These are phyloP conservation scores for Rhypophila decipiens DNA, from an alignment of 495 filamentous ascomycete species.

Conservation along the genomic window DNA sequence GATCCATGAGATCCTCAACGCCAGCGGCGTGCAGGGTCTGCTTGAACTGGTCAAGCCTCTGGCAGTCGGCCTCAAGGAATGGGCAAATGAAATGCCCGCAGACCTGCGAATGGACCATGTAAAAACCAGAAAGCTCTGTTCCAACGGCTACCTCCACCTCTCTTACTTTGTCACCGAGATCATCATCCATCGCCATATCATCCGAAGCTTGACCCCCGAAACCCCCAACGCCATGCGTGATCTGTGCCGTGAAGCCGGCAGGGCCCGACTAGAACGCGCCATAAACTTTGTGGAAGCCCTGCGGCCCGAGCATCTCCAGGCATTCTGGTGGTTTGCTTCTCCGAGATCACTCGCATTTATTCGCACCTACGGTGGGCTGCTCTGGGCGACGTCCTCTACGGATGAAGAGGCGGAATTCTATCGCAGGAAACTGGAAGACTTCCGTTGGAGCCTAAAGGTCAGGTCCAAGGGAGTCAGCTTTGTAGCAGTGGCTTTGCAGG, in stretches of 20 bases:
- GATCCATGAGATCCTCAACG: conserved; percentile 11
- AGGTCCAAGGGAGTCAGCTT: conserved; percentile 21
- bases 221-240: conserved; percentile 51
- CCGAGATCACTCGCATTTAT: conserved; percentile 57
- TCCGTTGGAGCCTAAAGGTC: conserved; percentile 61
- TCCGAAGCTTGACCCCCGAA: conserved; percentile 43
- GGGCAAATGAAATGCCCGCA: conserved; percentile 50
- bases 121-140: conserved; percentile 28
- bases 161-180: conserved; percentile 64
- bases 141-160: conserved; percentile 56
- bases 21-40: conserved; percentile 32
- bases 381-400: conserved; percentile 59
- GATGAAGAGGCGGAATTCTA: conserved; percentile 78
- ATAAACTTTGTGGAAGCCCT: conserved; percentile 53
- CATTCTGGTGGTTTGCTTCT: conserved; percentile 59
- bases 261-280: conserved; percentile 50
- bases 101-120: conserved; percentile 46
- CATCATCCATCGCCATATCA: conserved; percentile 57
- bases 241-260: conserved; percentile 70
- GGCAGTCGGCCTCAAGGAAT: conserved; percentile 55
- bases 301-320: conserved; percentile 52
- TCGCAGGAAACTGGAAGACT: conserved; percentile 60
- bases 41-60: conserved; percentile 57
- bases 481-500: conserved; percentile 15
- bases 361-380: conserved; percentile 56